These are phyloP conservation scores for Antrodiella citrinella DNA, from an alignment of 768 basidiomycete genomes.

Conservation along the genomic window DNA sequence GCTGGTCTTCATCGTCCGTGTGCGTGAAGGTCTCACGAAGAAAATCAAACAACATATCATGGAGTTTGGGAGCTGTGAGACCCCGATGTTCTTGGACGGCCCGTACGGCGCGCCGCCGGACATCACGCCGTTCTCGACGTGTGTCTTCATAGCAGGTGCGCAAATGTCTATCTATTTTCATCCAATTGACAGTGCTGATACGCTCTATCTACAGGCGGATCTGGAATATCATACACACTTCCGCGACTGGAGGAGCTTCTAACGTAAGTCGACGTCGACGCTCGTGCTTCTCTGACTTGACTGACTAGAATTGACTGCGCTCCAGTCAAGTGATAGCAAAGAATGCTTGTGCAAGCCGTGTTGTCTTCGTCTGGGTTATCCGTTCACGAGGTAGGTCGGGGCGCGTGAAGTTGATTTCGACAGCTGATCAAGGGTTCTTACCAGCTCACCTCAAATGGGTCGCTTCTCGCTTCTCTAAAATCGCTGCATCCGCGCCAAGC, in stretches of 20 bases:
- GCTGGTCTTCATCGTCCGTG: slow-evolving; percentile 45
- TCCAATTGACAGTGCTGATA: not conserved
- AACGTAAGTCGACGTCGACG: slow-evolving; percentile 14
- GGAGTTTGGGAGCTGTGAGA: slow-evolving; percentile 16
- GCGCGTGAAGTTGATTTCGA: not conserved
- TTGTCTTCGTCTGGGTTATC: slow-evolving; percentile 25
- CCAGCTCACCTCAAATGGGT: slow-evolving; percentile 20
- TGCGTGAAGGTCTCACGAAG: slow-evolving; percentile 42
- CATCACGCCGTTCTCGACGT: slow-evolving; percentile 25
- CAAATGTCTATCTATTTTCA: not conserved
- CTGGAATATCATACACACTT: slow-evolving; percentile 26
- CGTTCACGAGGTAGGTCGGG: slow-evolving; percentile 11
- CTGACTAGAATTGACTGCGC: not conserved
- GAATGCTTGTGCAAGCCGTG: slow-evolving; percentile 17
- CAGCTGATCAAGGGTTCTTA: not conserved
- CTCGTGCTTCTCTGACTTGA: too few species aligned
- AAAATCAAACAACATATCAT: slow-evolving; percentile 15
- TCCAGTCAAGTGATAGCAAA: not conserved
- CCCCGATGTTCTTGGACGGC: slow-evolving; percentile 29
- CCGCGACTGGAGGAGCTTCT: slow-evolving; percentile 26
- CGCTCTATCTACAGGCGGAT: slow-evolving; percentile 18
- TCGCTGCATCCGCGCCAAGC: not conserved
- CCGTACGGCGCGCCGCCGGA: slow-evolving; percentile 31
- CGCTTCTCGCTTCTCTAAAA: not conserved
- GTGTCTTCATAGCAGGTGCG: slow-evolving; percentile 31